A percentile compares a stretch with the other conserved stretches of the same genome.
Evolutionary conservation across 1,284 basidiomycete genomes (phyloP).

Genomic region (Fomitopsis schrenkii): DNA sequence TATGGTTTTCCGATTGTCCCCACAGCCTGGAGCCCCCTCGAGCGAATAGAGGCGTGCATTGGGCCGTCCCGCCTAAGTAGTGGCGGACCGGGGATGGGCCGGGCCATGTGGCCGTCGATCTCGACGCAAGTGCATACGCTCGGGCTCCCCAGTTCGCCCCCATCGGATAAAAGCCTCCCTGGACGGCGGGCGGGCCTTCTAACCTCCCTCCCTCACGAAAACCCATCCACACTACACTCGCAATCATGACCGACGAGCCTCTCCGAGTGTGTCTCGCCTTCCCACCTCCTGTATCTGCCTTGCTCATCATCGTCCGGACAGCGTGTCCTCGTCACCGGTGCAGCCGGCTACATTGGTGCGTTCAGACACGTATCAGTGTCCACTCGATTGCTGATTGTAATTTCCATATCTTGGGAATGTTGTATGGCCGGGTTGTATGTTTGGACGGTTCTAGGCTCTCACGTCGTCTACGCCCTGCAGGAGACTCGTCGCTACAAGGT

Average conservation of each 20-base stretch:
- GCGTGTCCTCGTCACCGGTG: conserved; percentile 80
- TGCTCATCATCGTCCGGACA: conserved; percentile 12
- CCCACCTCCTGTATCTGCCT: not conserved
- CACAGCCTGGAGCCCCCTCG: not conserved
- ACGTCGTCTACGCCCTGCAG: conserved; percentile 85
- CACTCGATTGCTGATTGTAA: not conserved
- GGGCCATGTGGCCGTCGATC: conserved; percentile 1
- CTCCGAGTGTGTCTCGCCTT: conserved; percentile 38
- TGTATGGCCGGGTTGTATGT: not conserved
- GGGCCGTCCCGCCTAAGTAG: not conserved
- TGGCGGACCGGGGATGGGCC: not conserved
- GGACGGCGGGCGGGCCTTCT: not conserved
- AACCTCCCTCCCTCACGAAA: not conserved
- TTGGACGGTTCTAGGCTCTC: conserved; percentile 60
- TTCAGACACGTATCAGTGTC: conserved; percentile 1
- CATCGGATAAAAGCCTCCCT: conserved; percentile 12
- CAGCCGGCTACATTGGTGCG: conserved; percentile 82
- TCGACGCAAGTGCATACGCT: conserved; percentile 1
- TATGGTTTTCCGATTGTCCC: not conserved
- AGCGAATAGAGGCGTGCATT: not conserved
- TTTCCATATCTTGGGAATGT: not conserved
- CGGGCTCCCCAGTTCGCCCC: not conserved
- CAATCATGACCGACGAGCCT: conserved; percentile 19
- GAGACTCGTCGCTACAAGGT: conserved; percentile 88
- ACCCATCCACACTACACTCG: not conserved